Conservation (phyloP, 345 rosid species). For the Arabidopsis thaliana region DNA sequence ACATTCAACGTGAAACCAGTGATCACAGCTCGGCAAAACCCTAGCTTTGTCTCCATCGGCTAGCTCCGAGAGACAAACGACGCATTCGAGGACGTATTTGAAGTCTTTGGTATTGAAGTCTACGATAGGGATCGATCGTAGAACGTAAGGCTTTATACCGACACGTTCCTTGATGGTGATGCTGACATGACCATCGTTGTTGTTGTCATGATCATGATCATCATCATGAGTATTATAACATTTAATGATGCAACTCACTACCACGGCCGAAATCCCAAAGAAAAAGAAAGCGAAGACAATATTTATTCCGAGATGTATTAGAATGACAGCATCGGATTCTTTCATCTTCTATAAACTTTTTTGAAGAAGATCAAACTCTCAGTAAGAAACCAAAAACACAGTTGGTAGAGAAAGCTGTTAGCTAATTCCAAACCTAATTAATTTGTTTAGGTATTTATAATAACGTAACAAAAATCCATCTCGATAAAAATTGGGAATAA, state of each 20-base stretch:
- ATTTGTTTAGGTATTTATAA: neutral
- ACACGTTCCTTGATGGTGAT: neutral
- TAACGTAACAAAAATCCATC: neutral
- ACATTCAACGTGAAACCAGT: constrained; percentile 78
- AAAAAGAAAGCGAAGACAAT: neutral
- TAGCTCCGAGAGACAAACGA: constrained; percentile 78
- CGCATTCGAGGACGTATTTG: constrained; percentile 65
- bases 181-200: neutral
- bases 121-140: constrained; percentile 60
- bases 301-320: neutral
- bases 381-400: neutral
- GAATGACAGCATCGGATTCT: neutral
- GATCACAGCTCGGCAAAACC: constrained; percentile 67
- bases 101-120: constrained; percentile 49
- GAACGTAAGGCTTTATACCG: constrained; percentile 56
- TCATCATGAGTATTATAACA: neutral
- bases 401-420: neutral
- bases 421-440: neutral
- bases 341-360: neutral
- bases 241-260: neutral
- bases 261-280: neutral
- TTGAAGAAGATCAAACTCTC: neutral
- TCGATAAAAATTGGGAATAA: neutral
- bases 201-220: neutral
- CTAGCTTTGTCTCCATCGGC: constrained; percentile 71